Evolutionary conservation across 805 yeast species (phyloP).

Genomic region (Sugiyamaella marilandica): DNA sequence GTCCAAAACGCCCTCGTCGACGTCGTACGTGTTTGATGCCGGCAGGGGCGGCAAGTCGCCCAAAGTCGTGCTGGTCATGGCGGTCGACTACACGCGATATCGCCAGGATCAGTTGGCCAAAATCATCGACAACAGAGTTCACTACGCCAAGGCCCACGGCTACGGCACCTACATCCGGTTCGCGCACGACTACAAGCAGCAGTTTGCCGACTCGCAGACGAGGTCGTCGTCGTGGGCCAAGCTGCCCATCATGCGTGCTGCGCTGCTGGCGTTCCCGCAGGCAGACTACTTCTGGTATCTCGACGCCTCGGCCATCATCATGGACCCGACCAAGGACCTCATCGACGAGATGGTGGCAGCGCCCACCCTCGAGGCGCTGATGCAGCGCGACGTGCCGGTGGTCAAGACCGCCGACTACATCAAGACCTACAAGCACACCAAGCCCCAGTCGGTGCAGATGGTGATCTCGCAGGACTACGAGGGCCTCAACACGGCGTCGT

Average conservation of each 20-base stretch:
- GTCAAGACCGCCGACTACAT: conserved; percentile 38
- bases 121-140: conserved; percentile 79
- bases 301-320: conserved; percentile 66
- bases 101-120: conserved; percentile 56
- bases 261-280: conserved; percentile 88
- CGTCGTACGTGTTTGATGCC: conserved; percentile 8
- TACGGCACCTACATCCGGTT: conserved; percentile 84
- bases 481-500: conserved; percentile 63
- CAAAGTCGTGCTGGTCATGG: conserved; percentile 65
- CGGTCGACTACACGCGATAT: conserved; percentile 70
- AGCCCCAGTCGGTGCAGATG: conserved; percentile 51
- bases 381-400: conserved; percentile 67
- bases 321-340: conserved; percentile 62
- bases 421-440: conserved; percentile 57
- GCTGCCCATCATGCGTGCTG: conserved; percentile 65
- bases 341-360: conserved; percentile 55
- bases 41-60: conserved; percentile 21
- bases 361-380: conserved; percentile 55
- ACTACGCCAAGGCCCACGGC: conserved; percentile 75
- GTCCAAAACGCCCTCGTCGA: neutral
- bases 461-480: conserved; percentile 65
- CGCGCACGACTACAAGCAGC: conserved; percentile 63
- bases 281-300: conserved; percentile 90
- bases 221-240: conserved; percentile 52
- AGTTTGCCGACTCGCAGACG: conserved; percentile 21